Base-by-base conservation (phyloP, 495 filamentous ascomycete genomes). In the Penicillium bovifimosum region DNA sequence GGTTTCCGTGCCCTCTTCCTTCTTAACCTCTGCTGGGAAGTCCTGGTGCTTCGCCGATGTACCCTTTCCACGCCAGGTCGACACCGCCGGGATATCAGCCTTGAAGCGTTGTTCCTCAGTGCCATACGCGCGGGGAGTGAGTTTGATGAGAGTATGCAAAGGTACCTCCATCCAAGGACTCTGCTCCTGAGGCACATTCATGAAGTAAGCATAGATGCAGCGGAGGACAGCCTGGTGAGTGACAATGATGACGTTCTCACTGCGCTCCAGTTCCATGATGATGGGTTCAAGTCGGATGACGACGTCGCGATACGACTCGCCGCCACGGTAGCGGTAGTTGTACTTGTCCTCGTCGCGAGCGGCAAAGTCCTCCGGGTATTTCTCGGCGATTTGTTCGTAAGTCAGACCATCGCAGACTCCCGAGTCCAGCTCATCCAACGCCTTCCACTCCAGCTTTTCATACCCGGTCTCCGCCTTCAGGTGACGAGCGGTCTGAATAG, bases 121-220 rank as follows among this genome's bases (percentile, higher is more conserved):
- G 26, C 84, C 84, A 61, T 97, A 98, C n/a, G 93, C 93, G 39
- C 86, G 81, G 6, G 93, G 93, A 11, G 93, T 97, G 43, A 98
- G 77, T 73, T 96, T 96, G 69, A 98, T 96, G 26, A 98, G 73
- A 9, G 90, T 96, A 68, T 98, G 93, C 39, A 98, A 79, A 5
- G 93, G 93, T 4, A 91, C 88, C 56, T 88, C 90, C 84, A 97
- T 95, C 93, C 93, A 98, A n/a, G 93, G 93, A 47, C 85, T 90
- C 64, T 86, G 77, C 61, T 93, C 89, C 69, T 96, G 92, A 17
- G 87, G 85, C 40, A 91, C 85, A 58, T 96, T 95, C 86, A 96
- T 95, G 70, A 96, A 98, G 66, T 98, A 98, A 7, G 93, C 86
- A 64, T 97, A 97, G 57, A 98, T 96, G 72, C 93, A 98, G 46